Percentiles rank a stretch among this genome's conserved stretches.
phyloP scores from a whole-genome alignment of 2,329 filamentous ascomycete species.

The Colletotrichum sp. region DNA sequence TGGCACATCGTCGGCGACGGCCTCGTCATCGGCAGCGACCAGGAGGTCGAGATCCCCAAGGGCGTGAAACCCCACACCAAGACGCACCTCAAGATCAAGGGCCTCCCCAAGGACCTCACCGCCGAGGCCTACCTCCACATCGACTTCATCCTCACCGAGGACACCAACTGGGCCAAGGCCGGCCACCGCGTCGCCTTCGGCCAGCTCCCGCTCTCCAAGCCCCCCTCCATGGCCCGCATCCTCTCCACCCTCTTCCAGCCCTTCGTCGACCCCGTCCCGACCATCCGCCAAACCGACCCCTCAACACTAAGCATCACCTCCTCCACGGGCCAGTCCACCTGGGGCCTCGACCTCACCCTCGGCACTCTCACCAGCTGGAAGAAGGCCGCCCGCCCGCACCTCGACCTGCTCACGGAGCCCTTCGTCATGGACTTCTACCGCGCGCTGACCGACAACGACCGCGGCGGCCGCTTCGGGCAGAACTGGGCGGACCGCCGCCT shows the following conservation, averaged over 20 bases:
- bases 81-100: slow-evolving; percentile 35
- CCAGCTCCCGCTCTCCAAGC: slow-evolving; percentile 45
- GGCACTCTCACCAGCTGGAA: slow-evolving; percentile 49
- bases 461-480: slow-evolving; percentile 55
- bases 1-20: slow-evolving; percentile 48
- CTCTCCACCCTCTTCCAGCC: slow-evolving; percentile 13
- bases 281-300: not conserved
- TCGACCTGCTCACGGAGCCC: slow-evolving; percentile 49
- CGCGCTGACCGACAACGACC: slow-evolving; percentile 70
- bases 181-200: slow-evolving; percentile 58
- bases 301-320: slow-evolving; percentile 39
- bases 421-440: slow-evolving; percentile 64
- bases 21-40: slow-evolving; percentile 32
- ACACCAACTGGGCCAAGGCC: slow-evolving; percentile 55
- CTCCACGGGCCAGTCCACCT: slow-evolving; percentile 38
- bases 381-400: slow-evolving; percentile 28
- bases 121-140: slow-evolving; percentile 53
- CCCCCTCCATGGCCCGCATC: slow-evolving; percentile 30
- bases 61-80: slow-evolving; percentile 50
- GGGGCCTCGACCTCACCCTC: slow-evolving; percentile 47
- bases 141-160: slow-evolving; percentile 46
- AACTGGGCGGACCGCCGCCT: slow-evolving; percentile 59
- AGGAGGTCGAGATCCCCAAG: slow-evolving; percentile 42
- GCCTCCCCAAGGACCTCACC: slow-evolving; percentile 29
- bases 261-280: slow-evolving; percentile 6